These are phyloP conservation scores for Fonsecaea pedrosoi DNA, from an alignment of 2,329 filamentous ascomycete species.

Conservation along the genomic window DNA sequence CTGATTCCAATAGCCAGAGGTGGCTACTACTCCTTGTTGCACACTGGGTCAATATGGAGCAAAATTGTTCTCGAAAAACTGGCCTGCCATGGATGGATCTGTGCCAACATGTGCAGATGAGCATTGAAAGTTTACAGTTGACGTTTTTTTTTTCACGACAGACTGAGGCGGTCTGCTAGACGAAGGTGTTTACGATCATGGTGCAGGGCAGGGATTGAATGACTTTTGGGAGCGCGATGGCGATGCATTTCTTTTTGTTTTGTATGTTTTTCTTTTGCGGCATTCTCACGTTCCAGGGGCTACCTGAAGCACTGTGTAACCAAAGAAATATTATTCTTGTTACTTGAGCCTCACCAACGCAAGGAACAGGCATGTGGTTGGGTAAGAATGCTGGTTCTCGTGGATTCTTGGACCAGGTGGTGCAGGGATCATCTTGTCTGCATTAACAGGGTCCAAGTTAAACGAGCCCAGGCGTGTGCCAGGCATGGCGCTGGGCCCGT, in stretches of 20 bases:
- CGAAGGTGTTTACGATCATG: not conserved
- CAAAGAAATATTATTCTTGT: not conserved
- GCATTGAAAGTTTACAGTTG: not conserved
- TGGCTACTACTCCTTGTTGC: not conserved
- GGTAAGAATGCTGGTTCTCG: not conserved
- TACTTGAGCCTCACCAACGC: not conserved
- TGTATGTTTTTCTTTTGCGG: not conserved
- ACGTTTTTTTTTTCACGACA: not conserved
- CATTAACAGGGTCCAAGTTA: not conserved
- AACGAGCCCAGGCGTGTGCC: not conserved
- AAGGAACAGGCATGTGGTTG: not conserved
- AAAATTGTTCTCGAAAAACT: not conserved
- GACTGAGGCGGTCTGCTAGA: not conserved
- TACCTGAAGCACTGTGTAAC: not conserved
- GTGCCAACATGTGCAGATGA: conserved; percentile 3
- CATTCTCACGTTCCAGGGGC: not conserved
- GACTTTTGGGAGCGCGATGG: not conserved
- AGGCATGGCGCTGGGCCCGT: not conserved
- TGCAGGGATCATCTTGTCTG: not conserved
- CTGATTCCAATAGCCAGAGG: not conserved
- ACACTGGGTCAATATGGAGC: not conserved
- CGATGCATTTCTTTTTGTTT: not conserved
- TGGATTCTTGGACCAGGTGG: not conserved
- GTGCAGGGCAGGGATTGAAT: not conserved
- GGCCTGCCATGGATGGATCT: not conserved